Conservation (phyloP, 2,329 filamentous ascomycete genomes). For the Penicillium sp. region DNA sequence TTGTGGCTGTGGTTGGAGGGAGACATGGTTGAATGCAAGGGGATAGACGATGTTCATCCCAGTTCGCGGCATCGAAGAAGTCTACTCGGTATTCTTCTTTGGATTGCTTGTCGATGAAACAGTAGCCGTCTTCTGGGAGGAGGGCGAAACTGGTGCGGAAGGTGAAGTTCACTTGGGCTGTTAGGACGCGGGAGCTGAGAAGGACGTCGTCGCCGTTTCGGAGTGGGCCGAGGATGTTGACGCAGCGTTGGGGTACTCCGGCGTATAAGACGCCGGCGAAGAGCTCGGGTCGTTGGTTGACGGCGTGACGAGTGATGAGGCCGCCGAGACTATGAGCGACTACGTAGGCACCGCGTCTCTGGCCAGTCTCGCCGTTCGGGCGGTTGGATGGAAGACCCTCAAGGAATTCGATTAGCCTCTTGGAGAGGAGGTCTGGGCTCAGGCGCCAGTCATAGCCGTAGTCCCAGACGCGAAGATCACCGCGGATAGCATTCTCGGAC, state of each 20-base stretch:
- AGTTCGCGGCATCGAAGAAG: slow-evolving; percentile 77
- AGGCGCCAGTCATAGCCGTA: slow-evolving; percentile 96
- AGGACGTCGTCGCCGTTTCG: slow-evolving; percentile 92
- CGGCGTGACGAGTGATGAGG: slow-evolving; percentile 81
- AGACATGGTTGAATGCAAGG: slow-evolving; percentile 70
- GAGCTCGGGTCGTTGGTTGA: slow-evolving; percentile 81
- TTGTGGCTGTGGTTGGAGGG: slow-evolving; percentile 57
- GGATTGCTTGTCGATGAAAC: slow-evolving; percentile 81
- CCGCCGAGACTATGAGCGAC: slow-evolving; percentile 86
- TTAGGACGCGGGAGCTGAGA: slow-evolving; percentile 79
- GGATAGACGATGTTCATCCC: slow-evolving; percentile 75
- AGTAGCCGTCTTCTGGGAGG: slow-evolving; percentile 81
- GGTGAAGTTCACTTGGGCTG: slow-evolving; percentile 90
- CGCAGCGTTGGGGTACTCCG: slow-evolving; percentile 79
- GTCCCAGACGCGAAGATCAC: slow-evolving; percentile 77
- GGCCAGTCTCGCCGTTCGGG: slow-evolving; percentile 29
- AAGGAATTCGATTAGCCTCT: slow-evolving; percentile 71
- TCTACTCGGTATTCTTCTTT: slow-evolving; percentile 79
- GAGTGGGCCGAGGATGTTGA: slow-evolving; percentile 88
- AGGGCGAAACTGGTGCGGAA: slow-evolving; percentile 83
- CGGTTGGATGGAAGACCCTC: slow-evolving; percentile 72
- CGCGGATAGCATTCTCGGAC: slow-evolving; percentile 70
- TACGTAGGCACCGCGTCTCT: slow-evolving; percentile 68
- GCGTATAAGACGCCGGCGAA: slow-evolving; percentile 86
- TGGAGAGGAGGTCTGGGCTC: slow-evolving; percentile 74